These are phyloP conservation scores for Colletotrichum euphorbiae DNA, from an alignment of 2,329 filamentous ascomycete genomes.

Conservation along the genomic window DNA sequence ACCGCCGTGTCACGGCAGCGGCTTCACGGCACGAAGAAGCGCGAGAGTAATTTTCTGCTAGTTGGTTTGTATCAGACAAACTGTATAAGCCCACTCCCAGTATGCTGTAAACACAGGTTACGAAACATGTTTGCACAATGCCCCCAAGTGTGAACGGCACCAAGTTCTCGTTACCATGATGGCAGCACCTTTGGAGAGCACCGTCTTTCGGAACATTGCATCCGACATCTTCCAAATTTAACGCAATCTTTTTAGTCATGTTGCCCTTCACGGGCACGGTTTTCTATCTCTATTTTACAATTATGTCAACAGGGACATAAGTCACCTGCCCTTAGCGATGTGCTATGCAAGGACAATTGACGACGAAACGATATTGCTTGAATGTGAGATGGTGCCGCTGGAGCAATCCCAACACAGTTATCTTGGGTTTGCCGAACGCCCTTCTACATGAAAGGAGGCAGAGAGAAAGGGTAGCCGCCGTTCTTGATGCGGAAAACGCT, in stretches of 20 bases:
- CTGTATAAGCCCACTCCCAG: too few species aligned
- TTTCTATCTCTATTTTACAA: conserved; percentile 28
- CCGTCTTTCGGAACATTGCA: too few species aligned
- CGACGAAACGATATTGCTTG: background rate
- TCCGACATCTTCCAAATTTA: background rate
- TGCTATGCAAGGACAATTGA: background rate
- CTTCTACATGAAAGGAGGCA: conserved; percentile 83
- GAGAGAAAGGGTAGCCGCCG: conserved; percentile 90
- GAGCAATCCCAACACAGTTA: background rate
- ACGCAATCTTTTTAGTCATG: background rate
- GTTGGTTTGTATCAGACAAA: too few species aligned
- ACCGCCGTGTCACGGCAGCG: background rate
- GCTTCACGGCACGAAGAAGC: background rate
- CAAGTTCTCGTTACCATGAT: too few species aligned
- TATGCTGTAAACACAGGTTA: too few species aligned
- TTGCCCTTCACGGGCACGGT: background rate
- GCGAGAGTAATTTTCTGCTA: background rate
- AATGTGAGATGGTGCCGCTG: background rate
- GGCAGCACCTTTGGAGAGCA: too few species aligned
- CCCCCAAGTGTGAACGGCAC: too few species aligned
- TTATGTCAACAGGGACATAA: conserved; percentile 3
- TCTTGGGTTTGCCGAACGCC: background rate
- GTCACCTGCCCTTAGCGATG: background rate
- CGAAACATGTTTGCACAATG: too few species aligned
- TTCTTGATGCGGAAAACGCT: conserved; percentile 97